These are phyloP conservation scores for Piloderma croceum DNA, from an alignment of 768 basidiomycete species.

Conservation along the genomic window DNA sequence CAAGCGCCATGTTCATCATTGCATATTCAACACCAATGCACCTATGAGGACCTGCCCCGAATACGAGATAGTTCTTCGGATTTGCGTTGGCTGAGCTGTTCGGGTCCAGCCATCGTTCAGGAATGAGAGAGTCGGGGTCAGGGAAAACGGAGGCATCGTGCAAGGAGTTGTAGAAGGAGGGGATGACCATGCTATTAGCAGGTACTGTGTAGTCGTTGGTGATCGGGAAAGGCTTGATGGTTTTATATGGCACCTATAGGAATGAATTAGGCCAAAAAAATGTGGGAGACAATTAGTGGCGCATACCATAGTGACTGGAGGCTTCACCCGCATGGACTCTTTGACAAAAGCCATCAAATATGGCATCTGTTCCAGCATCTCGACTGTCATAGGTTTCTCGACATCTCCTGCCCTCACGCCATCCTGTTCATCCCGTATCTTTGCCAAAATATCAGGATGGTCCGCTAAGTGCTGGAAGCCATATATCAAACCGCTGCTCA, in stretches of 20 bases:
- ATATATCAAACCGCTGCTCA: conserved; percentile 95
- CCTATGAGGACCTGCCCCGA: conserved; percentile 88
- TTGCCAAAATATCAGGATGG: conserved; percentile 80
- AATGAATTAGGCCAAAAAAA: neutral
- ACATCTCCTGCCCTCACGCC: conserved; percentile 73
- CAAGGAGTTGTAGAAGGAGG: conserved; percentile 86
- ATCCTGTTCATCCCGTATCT: conserved; percentile 88
- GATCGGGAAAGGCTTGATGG: conserved; percentile 89
- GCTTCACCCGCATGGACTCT: conserved; percentile 86
- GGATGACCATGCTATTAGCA: conserved; percentile 88
- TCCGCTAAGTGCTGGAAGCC: conserved; percentile 96
- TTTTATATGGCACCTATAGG: conserved; percentile 74
- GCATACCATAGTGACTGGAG: conserved; percentile 92
- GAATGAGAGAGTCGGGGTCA: conserved; percentile 73
- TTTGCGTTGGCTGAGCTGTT: conserved; percentile 71
- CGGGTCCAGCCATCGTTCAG: conserved; percentile 92
- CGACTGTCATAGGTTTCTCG: conserved; percentile 74
- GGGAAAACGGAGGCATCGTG: conserved; percentile 88
- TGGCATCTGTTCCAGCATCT: conserved; percentile 87
- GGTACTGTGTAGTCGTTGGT: conserved; percentile 89
- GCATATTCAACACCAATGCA: conserved; percentile 95
- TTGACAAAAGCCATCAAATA: conserved; percentile 91
- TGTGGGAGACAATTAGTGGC: conserved; percentile 2
- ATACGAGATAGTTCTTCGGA: conserved; percentile 94
- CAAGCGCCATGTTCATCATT: conserved; percentile 81